phyloP scores from a whole-genome alignment of 2,329 filamentous ascomycete species.

The Xylariaceae sp. region DNA sequence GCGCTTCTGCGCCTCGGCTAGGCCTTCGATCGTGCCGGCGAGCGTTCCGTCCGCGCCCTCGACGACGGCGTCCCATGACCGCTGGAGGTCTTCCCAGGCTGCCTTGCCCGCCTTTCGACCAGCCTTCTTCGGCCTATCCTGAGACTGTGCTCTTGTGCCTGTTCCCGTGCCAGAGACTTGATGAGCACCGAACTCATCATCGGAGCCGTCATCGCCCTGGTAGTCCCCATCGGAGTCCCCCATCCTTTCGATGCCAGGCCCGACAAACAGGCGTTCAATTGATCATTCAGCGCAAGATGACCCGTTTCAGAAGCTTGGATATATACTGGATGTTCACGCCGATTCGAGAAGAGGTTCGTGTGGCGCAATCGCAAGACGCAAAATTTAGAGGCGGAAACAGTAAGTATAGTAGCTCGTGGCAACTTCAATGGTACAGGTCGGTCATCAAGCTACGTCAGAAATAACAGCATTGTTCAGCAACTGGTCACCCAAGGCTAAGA shows the following conservation, averaged over 20 bases:
- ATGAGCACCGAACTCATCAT: constrained; percentile 56
- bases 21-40: constrained; percentile 62
- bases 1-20: constrained; percentile 78
- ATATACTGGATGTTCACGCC: neutral
- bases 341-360: neutral
- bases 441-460: neutral
- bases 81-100: constrained; percentile 61
- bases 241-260: constrained; percentile 38
- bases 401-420: neutral
- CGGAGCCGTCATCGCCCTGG: constrained; percentile 56
- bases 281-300: neutral
- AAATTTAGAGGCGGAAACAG: neutral
- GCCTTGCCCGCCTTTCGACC: constrained; percentile 38
- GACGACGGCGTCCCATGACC: constrained; percentile 67
- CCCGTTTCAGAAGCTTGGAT: neutral
- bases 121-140: constrained; percentile 28
- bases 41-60: constrained; percentile 77
- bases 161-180: constrained; percentile 41
- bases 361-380: neutral
- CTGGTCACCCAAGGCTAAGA: neutral
- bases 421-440: neutral
- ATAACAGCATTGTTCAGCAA: neutral
- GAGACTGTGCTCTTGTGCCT: constrained; percentile 25
- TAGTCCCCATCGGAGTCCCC: constrained; percentile 70
- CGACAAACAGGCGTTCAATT: neutral